phyloP scores from a whole-genome alignment of 169 alveolate genomes.

The Pseudocohnilembus persalinus region DNA sequence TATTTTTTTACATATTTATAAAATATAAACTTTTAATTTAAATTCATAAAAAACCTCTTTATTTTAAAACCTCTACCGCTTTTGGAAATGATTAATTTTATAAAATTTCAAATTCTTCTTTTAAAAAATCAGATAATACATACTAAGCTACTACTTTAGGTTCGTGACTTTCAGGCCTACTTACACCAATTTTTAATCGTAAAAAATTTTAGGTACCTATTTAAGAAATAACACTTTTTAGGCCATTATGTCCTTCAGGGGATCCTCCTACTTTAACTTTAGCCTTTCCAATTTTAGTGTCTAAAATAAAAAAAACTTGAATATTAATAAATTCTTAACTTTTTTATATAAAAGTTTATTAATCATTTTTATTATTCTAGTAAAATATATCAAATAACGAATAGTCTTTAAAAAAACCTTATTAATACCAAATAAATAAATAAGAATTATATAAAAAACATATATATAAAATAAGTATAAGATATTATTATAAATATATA shows the following conservation, averaged over 20 bases:
- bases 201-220: conserved; percentile 14
- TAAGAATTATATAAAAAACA: no score
- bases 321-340: no score
- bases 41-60: background rate
- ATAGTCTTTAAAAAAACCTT: no score
- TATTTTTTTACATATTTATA: no score
- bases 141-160: background rate
- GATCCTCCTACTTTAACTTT: conserved; percentile 31
- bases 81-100: background rate
- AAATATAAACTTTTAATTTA: no score
- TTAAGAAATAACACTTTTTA: conserved; percentile 18
- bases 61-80: background rate
- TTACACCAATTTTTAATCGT: conserved; percentile 25
- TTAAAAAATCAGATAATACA: background rate
- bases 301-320: background rate
- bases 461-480: no score
- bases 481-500: no score
- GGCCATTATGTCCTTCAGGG: conserved; percentile 32
- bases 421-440: no score
- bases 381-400: no score
- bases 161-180: conserved; percentile 10
- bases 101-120: background rate
- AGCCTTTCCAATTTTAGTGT: conserved; percentile 9
- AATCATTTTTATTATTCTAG: no score
- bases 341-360: no score